A percentile compares a stretch with the other conserved stretches of the same genome.
Conservation (phyloP, 2,329 filamentous ascomycete genomes). For the Sordariomycetes sp. region DNA sequence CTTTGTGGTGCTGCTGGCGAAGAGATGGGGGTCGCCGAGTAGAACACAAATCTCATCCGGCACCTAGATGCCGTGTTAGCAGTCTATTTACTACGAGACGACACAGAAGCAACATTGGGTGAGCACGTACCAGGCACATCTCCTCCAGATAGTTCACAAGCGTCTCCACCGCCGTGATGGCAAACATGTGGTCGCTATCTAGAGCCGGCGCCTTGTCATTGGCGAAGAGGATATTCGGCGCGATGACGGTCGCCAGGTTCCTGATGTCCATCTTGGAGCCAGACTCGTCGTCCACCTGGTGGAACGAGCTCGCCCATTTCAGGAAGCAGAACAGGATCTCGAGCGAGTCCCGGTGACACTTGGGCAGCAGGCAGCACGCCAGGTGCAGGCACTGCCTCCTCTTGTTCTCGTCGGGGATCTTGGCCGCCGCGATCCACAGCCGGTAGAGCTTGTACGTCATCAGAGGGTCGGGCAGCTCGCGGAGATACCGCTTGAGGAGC, state of each 20-base stretch:
- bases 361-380: constrained; percentile 83
- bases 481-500: constrained; percentile 85
- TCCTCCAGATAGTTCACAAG: constrained; percentile 88
- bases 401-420: constrained; percentile 70
- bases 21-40: constrained; percentile 69
- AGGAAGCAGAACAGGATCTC: constrained; percentile 94
- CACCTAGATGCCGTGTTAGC: constrained; percentile 43
- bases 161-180: constrained; percentile 84
- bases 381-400: constrained; percentile 79
- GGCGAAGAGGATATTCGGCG: constrained; percentile 83
- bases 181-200: constrained; percentile 81
- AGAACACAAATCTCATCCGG: constrained; percentile 84
- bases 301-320: constrained; percentile 95
- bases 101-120: not conserved
- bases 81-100: not conserved
- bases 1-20: constrained; percentile 80
- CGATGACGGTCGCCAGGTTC: constrained; percentile 94
- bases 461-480: constrained; percentile 86
- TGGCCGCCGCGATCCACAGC: constrained; percentile 81
- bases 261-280: constrained; percentile 99
- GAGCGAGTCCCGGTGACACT: constrained; percentile 82
- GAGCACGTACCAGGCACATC: constrained; percentile 77
- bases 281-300: constrained; percentile 90
- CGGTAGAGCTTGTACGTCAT: constrained; percentile 91
- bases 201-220: constrained; percentile 50